phyloP scores from a whole-genome alignment of 176 grass and related monocot species.

The Oryza punctata region DNA sequence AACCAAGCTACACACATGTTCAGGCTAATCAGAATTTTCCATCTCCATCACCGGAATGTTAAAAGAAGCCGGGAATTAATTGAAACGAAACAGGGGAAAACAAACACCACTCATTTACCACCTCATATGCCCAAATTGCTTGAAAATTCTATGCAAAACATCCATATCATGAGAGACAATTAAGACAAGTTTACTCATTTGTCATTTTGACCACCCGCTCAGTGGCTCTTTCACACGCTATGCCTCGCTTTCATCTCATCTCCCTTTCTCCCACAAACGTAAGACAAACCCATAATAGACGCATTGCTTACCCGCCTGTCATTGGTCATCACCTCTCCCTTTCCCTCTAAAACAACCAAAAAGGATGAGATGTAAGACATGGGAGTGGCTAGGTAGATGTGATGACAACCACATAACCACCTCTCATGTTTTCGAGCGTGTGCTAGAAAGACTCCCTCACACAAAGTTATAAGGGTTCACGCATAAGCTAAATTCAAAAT shows the following conservation, averaged over 20 bases:
- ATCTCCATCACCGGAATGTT: too few species aligned
- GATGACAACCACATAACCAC: not conserved
- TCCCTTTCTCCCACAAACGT: not conserved
- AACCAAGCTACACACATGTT: too few species aligned
- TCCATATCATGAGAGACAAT: not conserved
- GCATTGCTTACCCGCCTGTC: not conserved
- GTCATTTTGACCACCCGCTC: not conserved
- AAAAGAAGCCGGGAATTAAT: not conserved
- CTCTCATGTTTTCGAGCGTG: too few species aligned
- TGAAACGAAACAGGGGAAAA: not conserved
- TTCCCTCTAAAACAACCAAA: not conserved
- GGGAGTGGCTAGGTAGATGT: not conserved
- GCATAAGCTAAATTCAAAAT: too few species aligned
- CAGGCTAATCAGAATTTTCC: fast-evolving
- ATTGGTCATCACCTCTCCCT: not conserved
- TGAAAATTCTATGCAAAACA: not conserved
- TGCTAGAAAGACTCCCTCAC: too few species aligned
- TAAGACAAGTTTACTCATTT: not conserved
- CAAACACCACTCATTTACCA: not conserved
- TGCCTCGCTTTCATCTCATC: not conserved
- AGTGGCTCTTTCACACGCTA: not conserved
- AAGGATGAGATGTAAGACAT: not conserved
- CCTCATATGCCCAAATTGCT: not conserved
- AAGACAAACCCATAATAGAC: not conserved
- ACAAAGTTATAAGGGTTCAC: too few species aligned